Percentiles rank a stretch among this genome's conserved stretches.
Evolutionary conservation across 179 eudicot genomes (phyloP).

Genomic region (Spinacia oleracea): DNA sequence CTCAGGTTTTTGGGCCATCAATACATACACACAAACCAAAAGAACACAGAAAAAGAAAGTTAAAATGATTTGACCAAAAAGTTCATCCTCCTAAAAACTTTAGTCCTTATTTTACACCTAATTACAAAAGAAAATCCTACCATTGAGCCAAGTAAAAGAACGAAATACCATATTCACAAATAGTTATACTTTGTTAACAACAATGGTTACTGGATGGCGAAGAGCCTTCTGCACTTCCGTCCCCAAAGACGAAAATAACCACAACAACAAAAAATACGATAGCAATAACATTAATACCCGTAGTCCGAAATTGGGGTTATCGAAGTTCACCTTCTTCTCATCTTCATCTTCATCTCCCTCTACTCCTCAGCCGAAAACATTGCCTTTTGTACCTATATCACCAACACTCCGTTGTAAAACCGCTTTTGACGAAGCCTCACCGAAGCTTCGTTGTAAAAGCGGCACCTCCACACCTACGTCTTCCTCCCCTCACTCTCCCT

Average conservation of each 20-base stretch:
- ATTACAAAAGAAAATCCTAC: too few species aligned
- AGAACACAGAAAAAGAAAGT: not conserved
- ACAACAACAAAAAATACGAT: not conserved
- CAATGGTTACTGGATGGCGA: constrained; percentile 83
- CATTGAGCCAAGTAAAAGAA: not conserved
- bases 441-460: constrained; percentile 51
- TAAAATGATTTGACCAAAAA: constrained; percentile 8
- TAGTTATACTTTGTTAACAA: not conserved
- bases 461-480: constrained; percentile 21
- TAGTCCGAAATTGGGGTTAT: constrained; percentile 27
- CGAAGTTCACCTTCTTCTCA: constrained; percentile 58
- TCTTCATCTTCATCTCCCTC: constrained; percentile 38
- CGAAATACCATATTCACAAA: too few species aligned
- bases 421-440: constrained; percentile 14
- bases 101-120: constrained; percentile 12
- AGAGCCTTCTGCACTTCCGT: constrained; percentile 80
- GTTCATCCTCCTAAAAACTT: not conserved
- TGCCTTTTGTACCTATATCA: constrained; percentile 15
- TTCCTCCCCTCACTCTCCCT: constrained; percentile 72
- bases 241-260: constrained; percentile 41
- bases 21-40: not conserved
- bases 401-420: constrained; percentile 46
- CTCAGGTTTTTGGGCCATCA: constrained; percentile 22
- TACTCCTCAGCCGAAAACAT: constrained; percentile 48
- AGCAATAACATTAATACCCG: not conserved